Conservation (phyloP, 768 basidiomycete species). For the Termitomyces sp. region DNA sequence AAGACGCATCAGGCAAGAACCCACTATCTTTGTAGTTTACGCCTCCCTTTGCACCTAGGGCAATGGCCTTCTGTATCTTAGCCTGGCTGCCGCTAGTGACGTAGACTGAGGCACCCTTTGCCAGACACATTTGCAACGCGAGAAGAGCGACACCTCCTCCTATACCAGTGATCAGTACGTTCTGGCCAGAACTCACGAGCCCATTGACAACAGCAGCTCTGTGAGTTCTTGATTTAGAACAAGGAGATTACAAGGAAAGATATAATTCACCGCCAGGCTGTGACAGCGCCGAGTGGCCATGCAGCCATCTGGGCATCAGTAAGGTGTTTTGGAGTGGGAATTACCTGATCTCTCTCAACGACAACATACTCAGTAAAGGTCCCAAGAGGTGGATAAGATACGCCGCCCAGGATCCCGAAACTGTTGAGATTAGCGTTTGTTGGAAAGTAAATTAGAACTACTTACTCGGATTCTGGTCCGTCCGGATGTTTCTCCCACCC, state of each 20-base stretch:
- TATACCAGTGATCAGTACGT: constrained; percentile 76
- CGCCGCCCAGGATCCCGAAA: constrained; percentile 68
- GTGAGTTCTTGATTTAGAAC: not conserved
- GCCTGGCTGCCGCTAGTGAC: constrained; percentile 69
- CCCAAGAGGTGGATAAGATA: constrained; percentile 47
- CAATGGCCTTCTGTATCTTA: constrained; percentile 64
- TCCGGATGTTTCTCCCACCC: constrained; percentile 69
- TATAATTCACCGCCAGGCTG: constrained; percentile 71
- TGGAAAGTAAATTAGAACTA: not conserved
- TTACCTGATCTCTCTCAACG: constrained; percentile 64
- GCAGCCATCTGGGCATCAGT: constrained; percentile 66
- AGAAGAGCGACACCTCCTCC: constrained; percentile 82
- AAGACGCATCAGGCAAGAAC: constrained; percentile 12
- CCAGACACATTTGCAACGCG: constrained; percentile 71
- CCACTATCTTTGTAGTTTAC: constrained; percentile 65
- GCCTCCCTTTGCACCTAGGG: constrained; percentile 73
- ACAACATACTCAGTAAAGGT: constrained; percentile 76
- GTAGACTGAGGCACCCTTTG: constrained; percentile 74
- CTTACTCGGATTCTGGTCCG: constrained; percentile 60
- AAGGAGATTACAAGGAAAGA: not conserved
- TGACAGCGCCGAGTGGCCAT: constrained; percentile 74
- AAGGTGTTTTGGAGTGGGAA: constrained; percentile 62
- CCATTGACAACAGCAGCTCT: constrained; percentile 70
- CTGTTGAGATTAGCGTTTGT: constrained; percentile 20
- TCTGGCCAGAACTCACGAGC: constrained; percentile 54